These are phyloP conservation scores for Alternaria triticina DNA, from an alignment of 2,329 filamentous ascomycete genomes.

Conservation along the genomic window DNA sequence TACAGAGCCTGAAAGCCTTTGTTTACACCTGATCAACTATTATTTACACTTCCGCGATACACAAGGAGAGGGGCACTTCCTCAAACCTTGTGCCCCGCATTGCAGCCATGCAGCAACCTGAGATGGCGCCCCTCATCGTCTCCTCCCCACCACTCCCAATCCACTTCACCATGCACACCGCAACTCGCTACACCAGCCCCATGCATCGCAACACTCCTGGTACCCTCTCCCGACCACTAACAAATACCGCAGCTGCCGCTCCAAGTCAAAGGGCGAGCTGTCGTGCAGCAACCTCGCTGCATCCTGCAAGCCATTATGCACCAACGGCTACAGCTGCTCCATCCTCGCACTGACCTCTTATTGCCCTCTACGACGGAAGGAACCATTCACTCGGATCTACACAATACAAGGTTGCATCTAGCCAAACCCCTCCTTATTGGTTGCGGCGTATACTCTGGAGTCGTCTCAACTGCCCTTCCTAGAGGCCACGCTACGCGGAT, in stretches of 20 bases:
- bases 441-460: background rate
- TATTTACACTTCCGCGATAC: background rate
- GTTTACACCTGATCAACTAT: background rate
- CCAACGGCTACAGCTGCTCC: conserved; percentile 13
- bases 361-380: conserved; percentile 6
- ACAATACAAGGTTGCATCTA: background rate
- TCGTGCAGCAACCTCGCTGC: conserved; percentile 1
- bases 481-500: background rate
- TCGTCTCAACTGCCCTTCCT: background rate
- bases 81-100: conserved; percentile 20
- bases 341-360: conserved; percentile 15
- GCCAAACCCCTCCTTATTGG: background rate
- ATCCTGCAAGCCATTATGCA: conserved; percentile 9
- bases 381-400: conserved; percentile 12
- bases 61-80: conserved; percentile 13
- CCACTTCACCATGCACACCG: conserved; percentile 26
- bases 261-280: conserved; percentile 1
- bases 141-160: conserved; percentile 8
- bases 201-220: background rate
- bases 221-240: conserved; percentile 10
- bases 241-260: conserved; percentile 7
- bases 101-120: conserved; percentile 6
- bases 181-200: conserved; percentile 15
- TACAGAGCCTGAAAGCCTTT: background rate
- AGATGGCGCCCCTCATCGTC: conserved; percentile 9